Evolutionary conservation across 2,329 filamentous ascomycete genomes (phyloP).

Genomic region (Pseudogymnoascus sp.): DNA sequence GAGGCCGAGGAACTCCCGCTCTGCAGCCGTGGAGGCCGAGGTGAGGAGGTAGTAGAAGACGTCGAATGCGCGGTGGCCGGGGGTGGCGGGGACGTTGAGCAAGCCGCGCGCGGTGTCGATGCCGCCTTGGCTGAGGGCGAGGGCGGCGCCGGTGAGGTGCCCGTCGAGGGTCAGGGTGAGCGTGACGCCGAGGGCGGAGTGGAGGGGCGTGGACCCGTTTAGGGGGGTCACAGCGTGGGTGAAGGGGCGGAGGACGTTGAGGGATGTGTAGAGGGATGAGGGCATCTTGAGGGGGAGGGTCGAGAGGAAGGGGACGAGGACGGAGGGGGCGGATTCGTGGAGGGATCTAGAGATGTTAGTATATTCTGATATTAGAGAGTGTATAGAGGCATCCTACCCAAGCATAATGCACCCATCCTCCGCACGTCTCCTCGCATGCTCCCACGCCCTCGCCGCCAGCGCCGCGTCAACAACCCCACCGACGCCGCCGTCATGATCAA

Average conservation of each 20-base stretch:
- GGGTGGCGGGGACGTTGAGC: conserved; percentile 67
- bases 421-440: conserved; percentile 86
- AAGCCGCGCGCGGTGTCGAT: conserved; percentile 78
- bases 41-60: conserved; percentile 96
- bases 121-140: conserved; percentile 78
- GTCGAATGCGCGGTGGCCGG: conserved; percentile 87
- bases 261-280: conserved; percentile 62
- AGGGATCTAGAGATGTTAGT: conserved; percentile 54
- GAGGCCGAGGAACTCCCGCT: conserved; percentile 79
- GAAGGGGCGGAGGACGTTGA: conserved; percentile 79
- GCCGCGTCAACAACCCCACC: conserved; percentile 75
- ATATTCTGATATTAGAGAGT: background rate
- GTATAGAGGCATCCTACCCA: conserved; percentile 48
- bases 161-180: conserved; percentile 76
- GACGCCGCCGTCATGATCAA: conserved; percentile 56
- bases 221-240: conserved; percentile 78
- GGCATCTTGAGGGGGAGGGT: conserved; percentile 75
- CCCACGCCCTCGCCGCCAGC: conserved; percentile 79
- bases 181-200: conserved; percentile 71
- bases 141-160: conserved; percentile 62
- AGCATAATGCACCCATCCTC: conserved; percentile 92
- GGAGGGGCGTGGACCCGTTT: conserved; percentile 75
- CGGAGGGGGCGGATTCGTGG: conserved; percentile 77
- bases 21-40: conserved; percentile 78
- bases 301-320: conserved; percentile 72